Evolutionary conservation across 1,139 yeast genomes (phyloP), one percentile per base, ranked within the genome.

Genomic region (Magnusiomyces starmeri): DNA sequence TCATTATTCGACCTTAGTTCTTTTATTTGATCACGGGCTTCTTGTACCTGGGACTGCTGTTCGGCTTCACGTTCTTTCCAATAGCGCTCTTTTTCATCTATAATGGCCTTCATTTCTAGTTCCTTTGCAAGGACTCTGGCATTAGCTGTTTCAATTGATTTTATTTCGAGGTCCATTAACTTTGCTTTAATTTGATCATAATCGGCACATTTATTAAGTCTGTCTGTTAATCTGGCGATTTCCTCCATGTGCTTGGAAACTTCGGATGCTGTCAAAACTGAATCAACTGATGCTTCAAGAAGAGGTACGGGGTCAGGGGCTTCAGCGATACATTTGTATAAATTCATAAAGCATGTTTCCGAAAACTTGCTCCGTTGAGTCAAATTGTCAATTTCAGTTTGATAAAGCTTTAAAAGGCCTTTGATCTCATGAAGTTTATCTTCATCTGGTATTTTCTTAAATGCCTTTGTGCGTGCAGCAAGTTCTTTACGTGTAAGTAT

Each of bases 241-340:
- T 85, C 87, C 22, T 70, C 70, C 56, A 75, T 74, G 50, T 85
- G 67, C 12, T 70, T 69, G 1, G 75, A 76, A 2, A 77, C 70
- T 53, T 86, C 89, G 14, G 78, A 73, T 1, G 77, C 74, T 35
- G 78, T 77, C 12, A 76, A 68, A n/a, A 85, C 82, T 2, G 87
- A 78, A 52, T 84, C 87, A 34, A 85, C 68, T 2, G 94, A 80
- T 37, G 79, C 76, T 61, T 85, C 88, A 53, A 90, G 70, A 46
- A 90, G 69, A 2, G 96, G 95, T 55, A 77, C 78, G 2, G 97
- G 97, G 68, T 92, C 97, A 0, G 97, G 97, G 0, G 95, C 92
- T 63, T 90, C 96, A 2, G 89, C 87, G 14, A 92, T 71, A 25
- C 79, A 72, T 54, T 89, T 74, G 70, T 90, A 90, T 26, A 87